Evolutionary conservation across 176 grass and related monocot genomes (phyloP), one percentile per base, ranked within the genome.

Genomic region (Avena eriantha): DNA sequence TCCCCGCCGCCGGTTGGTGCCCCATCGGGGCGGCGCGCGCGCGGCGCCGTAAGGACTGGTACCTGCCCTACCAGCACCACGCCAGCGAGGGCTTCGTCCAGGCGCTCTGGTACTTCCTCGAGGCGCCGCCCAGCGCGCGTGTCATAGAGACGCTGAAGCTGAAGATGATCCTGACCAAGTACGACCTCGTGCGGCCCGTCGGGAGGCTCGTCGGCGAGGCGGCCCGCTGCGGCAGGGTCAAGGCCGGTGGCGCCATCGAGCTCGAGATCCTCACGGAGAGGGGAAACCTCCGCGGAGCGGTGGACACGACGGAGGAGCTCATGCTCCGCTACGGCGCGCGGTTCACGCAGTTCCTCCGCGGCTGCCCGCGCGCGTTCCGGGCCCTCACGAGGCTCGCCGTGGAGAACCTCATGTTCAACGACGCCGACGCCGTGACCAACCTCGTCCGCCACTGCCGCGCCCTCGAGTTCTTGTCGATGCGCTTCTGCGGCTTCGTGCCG

Each of bases 331-430:
- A 76, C 47, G 73, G 48, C 48, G 48, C 46, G 24, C 73, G 73
- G 15, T 76, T 76, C 73, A 54, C 24, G 48, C 73, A 54, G 48
- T 11, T 54, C 73, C 15, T 54, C 24, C 73, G 73, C 7, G 73
- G 73, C 48, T 76, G 73, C 73, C 73, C 48, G 15, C 48, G 73
- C 48, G 48, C 48, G 48, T 76, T 76, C 73, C 48, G 73, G 73
- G 46, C 15, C 24, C 73, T 54, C 47, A 76, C 73, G 15, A 51
- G 24, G 14, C 73, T 76, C 8, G 3, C 48, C 48, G 48, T 76
- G 8, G 48, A 76, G 48, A 76, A 76, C 73, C 73, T 76, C 15
- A 19, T 48, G 73, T 76, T 76, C 73, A 4, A 2, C 7, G 24
- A 76, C 48, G 2, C 47, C 15, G 73, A 1, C 24, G 73, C 73